phyloP scores from a whole-genome alignment of 1,284 basidiomycete species.

The Puccinia brachypodii region DNA sequence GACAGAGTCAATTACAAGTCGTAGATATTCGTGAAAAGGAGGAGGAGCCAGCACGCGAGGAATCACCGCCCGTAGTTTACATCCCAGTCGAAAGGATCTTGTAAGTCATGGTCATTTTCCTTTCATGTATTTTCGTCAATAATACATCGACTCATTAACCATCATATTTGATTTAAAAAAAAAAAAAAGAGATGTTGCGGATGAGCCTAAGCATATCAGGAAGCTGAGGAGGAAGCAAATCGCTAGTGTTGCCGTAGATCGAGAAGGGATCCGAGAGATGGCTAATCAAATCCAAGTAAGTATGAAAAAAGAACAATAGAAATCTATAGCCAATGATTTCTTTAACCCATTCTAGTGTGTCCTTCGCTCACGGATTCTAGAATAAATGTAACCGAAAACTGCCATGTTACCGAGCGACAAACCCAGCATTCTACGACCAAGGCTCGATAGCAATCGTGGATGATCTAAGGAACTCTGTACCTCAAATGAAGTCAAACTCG shows the following conservation, averaged over 20 bases:
- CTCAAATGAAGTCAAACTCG: not conserved
- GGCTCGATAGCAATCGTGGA: not conserved
- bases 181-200: not conserved
- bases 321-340: no score
- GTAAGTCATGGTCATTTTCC: not conserved
- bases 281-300: not conserved
- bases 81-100: not conserved
- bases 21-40: not conserved
- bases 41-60: not conserved
- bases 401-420: not conserved
- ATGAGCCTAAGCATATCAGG: not conserved
- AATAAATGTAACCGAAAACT: not conserved
- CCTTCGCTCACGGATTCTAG: no score
- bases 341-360: no score
- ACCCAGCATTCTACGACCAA: not conserved
- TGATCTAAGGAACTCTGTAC: not conserved
- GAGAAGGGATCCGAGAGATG: not conserved
- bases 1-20: not conserved
- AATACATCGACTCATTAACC: no score
- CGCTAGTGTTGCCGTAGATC: not conserved
- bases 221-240: not conserved
- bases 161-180: no score
- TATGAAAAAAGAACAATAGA: not conserved
- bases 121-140: no score
- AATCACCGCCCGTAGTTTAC: not conserved